phyloP scores from a whole-genome alignment of 2,329 filamentous ascomycete genomes.

The Lasiodiplodia theobromae region DNA sequence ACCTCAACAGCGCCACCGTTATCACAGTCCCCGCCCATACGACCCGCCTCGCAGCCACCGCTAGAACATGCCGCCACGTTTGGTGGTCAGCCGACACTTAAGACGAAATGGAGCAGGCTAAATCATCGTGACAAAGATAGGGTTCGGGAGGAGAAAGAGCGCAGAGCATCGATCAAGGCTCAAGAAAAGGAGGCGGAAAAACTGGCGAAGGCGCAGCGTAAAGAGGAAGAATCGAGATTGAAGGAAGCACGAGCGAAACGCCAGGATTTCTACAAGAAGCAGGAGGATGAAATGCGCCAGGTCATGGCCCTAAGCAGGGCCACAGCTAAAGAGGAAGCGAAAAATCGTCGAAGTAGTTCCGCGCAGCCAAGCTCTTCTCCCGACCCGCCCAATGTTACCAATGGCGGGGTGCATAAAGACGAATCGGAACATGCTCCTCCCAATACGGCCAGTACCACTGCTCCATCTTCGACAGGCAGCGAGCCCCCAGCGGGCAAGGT shows the following conservation, averaged over 20 bases:
- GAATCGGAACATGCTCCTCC: constrained; percentile 12
- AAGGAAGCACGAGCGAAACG: constrained; percentile 50
- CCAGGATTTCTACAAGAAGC: constrained; percentile 63
- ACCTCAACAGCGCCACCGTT: constrained; percentile 66
- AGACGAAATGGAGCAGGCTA: constrained; percentile 23
- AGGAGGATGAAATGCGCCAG: constrained; percentile 68
- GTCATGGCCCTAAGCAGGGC: constrained; percentile 72
- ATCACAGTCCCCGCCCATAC: constrained; percentile 20
- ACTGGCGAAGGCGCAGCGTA: constrained; percentile 57
- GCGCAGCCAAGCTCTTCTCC: neutral
- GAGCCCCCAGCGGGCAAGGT: constrained; percentile 32
- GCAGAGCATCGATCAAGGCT: constrained; percentile 36
- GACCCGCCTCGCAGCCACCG: constrained; percentile 38
- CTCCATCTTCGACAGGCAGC: constrained; percentile 16
- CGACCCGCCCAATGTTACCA: neutral
- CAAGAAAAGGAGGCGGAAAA: constrained; percentile 61
- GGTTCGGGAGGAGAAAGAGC: constrained; percentile 36
- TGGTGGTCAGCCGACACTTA: constrained; percentile 33
- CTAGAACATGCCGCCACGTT: constrained; percentile 40
- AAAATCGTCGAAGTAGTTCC: constrained; percentile 7
- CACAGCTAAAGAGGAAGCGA: constrained; percentile 53
- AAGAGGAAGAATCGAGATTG: constrained; percentile 50
- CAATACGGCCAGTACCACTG: constrained; percentile 20
- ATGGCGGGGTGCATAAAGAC: constrained; percentile 2
- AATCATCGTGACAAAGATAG: constrained; percentile 23